Percentiles rank a stretch among this genome's conserved stretches.
These are phyloP conservation scores for Mycosphaerella arachidis DNA, from an alignment of 2,329 filamentous ascomycete species.

Conservation along the genomic window DNA sequence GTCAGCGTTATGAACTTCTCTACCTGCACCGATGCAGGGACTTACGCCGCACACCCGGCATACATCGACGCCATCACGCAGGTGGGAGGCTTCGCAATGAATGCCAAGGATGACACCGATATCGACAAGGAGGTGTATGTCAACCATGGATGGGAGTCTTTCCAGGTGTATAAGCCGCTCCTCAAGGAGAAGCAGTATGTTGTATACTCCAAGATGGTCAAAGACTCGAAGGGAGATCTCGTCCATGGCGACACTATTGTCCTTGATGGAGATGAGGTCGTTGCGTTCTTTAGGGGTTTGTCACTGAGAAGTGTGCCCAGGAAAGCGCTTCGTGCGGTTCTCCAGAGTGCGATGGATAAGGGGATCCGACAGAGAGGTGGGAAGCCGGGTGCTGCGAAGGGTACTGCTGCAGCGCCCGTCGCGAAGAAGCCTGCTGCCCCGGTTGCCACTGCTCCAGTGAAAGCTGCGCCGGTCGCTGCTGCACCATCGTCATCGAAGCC, in stretches of 20 bases:
- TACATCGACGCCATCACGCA: slow-evolving; percentile 38
- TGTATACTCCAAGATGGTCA: slow-evolving; percentile 3
- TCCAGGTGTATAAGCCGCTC: slow-evolving; percentile 10
- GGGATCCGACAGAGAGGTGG: not conserved
- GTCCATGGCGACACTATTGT: slow-evolving; percentile 7
- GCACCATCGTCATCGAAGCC: not conserved
- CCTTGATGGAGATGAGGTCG: slow-evolving; percentile 3
- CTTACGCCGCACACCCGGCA: slow-evolving; percentile 9
- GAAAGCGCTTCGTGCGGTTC: not conserved
- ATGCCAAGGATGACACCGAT: slow-evolving; percentile 25
- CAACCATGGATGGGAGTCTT: slow-evolving; percentile 32
- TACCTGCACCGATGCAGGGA: not conserved
- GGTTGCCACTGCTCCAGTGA: not conserved
- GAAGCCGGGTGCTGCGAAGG: not conserved
- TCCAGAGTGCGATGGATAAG: slow-evolving; percentile 2
- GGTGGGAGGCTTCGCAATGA: slow-evolving; percentile 23
- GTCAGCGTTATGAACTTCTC: not conserved
- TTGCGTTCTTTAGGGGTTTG: slow-evolving; percentile 7
- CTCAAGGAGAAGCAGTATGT: not conserved
- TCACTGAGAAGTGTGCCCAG: not conserved
- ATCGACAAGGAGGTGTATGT: slow-evolving; percentile 31
- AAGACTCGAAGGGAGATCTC: not conserved
- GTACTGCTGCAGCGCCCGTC: not conserved
- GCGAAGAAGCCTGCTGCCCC: not conserved
- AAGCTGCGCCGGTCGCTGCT: not conserved